Base-by-base conservation (phyloP, 768 basidiomycete genomes). In the Hemileccinum impolitum region DNA sequence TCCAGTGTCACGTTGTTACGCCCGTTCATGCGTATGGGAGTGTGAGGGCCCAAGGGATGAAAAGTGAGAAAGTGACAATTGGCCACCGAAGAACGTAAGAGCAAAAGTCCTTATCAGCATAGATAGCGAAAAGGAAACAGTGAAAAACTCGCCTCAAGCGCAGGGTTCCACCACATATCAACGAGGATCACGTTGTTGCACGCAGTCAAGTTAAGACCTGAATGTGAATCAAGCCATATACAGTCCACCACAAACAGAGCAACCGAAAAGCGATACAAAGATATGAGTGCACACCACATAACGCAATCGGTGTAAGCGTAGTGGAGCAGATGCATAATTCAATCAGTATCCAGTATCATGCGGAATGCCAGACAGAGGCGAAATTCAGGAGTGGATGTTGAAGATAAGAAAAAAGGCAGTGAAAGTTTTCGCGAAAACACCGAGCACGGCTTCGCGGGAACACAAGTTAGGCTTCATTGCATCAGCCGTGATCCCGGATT, bases 91-190 rank as follows among this genome's bases (percentile, higher is more conserved):
- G 19, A 28, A 45, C 30, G 40, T 11, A 31, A 21, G 14, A 7
- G 36, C 28, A 31, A 49, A n/a, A 26, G 6, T 15, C 21, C 21
- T 19, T 21, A 40, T 63, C 45, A 65, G 41, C 17, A 46, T 37
- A 19, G 15, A 42, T 41, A 45, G 14, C 37, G 38, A 14, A 23
- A 41, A 39, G 21, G 17, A 13, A 38, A 5, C 17, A 13, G 18
- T 38, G 12, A 30, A 40, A 48, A 58, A 62, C 78, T 53, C 55
- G 87, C 86, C 69, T 90, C 89, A 4, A 90, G 74, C 0, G 88
- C 90, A 10, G 90, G 90, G 65, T 92, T 88, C 92, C 94, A 97
- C 94, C 94, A 97, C 51, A 94, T 70, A 64, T 96, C 95, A 48
- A 92, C 80, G 3, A 97, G 77, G 56, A 97, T 87, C 34, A 97